phyloP scores from a whole-genome alignment of 352 stramenopile genomes.

The Phytopythium helicoides region DNA sequence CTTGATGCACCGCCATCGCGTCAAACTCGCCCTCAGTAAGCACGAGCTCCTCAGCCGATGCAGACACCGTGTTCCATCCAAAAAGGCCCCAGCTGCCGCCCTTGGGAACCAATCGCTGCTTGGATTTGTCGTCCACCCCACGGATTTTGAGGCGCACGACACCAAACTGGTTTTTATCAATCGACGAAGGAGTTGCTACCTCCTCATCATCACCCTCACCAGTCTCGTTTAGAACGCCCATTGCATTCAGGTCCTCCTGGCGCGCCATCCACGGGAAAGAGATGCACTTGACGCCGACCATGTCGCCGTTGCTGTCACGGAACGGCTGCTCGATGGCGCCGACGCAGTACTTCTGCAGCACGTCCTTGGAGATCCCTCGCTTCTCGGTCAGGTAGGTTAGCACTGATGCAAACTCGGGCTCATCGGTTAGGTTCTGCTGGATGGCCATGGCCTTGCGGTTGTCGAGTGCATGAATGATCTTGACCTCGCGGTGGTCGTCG shows the following conservation, averaged over 20 bases:
- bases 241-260: slow-evolving; percentile 73
- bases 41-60: slow-evolving; percentile 88
- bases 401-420: slow-evolving; percentile 56
- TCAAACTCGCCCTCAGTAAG: slow-evolving; percentile 98
- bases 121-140: slow-evolving; percentile 81
- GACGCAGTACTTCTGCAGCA: slow-evolving; percentile 88
- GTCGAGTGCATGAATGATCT: slow-evolving; percentile 77
- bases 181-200: slow-evolving; percentile 7
- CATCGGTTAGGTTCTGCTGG: slow-evolving; percentile 76
- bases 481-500: slow-evolving; percentile 24
- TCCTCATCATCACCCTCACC: slow-evolving; percentile 18
- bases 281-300: slow-evolving; percentile 78
- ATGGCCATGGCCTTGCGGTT: slow-evolving; percentile 84
- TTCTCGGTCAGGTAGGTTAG: slow-evolving; percentile 70
- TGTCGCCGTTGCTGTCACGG: slow-evolving; percentile 54
- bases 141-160: slow-evolving; percentile 85
- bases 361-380: slow-evolving; percentile 62
- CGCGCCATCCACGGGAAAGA: slow-evolving; percentile 96
- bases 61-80: slow-evolving; percentile 97
- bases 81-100: slow-evolving; percentile 98
- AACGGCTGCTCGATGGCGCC: slow-evolving; percentile 89
- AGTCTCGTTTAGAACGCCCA: slow-evolving; percentile 60
- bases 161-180: slow-evolving; percentile 79
- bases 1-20: slow-evolving; percentile 97
- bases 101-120: slow-evolving; percentile 86